A percentile compares a stretch with the other conserved stretches of the same genome.
phyloP scores from a whole-genome alignment of 805 yeast genomes.

The Candida patagonica region DNA sequence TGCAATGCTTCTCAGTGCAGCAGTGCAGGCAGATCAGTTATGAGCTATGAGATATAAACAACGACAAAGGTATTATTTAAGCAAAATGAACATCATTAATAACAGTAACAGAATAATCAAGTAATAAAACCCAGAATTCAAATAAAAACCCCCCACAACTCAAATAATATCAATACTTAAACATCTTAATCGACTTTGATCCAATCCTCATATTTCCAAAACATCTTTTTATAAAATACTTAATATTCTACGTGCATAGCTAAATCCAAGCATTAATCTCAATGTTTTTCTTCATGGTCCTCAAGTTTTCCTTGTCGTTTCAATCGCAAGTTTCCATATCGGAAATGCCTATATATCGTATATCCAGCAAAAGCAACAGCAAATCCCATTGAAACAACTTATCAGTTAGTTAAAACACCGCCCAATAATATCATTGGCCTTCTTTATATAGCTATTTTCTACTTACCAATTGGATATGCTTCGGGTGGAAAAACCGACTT shows the following conservation, averaged over 20 bases:
- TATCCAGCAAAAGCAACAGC: conserved; percentile 18
- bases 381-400: conserved; percentile 23
- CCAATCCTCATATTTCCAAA: too few relatives aligned
- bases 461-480: conserved; percentile 25
- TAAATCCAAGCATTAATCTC: conserved; percentile 10
- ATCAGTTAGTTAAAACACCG: neutral
- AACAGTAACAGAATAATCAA: too few relatives aligned
- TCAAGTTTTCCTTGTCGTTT: conserved; percentile 16
- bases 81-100: too few relatives aligned
- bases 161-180: too few relatives aligned
- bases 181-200: too few relatives aligned
- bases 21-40: too few relatives aligned
- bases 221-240: conserved; percentile 13
- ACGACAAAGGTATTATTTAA: too few relatives aligned
- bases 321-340: conserved; percentile 19
- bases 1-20: too few relatives aligned
- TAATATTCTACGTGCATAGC: conserved; percentile 17
- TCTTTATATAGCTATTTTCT: too few relatives aligned
- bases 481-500: conserved; percentile 21
- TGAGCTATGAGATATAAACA: too few relatives aligned
- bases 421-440: neutral
- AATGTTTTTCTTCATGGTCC: conserved; percentile 3
- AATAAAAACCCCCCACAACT: too few relatives aligned
- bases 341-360: conserved; percentile 16
- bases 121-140: too few relatives aligned